A percentile compares a stretch with the other conserved stretches of the same genome.
Evolutionary conservation across 2,329 filamentous ascomycete genomes (phyloP).

Genomic region (Neocucurbitaria cava): DNA sequence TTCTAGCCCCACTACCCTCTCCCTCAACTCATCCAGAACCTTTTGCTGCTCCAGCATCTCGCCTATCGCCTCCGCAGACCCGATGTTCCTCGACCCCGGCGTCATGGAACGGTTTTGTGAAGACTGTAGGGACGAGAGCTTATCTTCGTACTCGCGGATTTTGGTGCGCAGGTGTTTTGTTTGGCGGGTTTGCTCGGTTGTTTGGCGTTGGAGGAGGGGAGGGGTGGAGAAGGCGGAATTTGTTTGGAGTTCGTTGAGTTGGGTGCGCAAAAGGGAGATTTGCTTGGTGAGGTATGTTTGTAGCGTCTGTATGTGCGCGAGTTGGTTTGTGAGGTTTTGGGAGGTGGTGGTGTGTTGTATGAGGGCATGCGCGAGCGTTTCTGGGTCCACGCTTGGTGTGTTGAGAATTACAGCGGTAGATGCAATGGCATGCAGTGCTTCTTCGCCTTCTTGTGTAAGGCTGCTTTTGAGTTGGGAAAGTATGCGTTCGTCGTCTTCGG

Average conservation of each 20-base stretch:
- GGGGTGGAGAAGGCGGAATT: conserved; percentile 54
- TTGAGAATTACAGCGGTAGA: conserved; percentile 47
- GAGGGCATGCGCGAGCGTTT: conserved; percentile 44
- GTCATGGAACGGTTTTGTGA: conserved; percentile 29
- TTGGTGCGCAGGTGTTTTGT: conserved; percentile 72
- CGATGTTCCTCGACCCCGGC: conserved; percentile 40
- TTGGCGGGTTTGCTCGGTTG: conserved; percentile 75
- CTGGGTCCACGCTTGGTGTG: conserved; percentile 33
- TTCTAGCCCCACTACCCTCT: conserved; percentile 66
- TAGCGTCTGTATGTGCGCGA: conserved; percentile 41
- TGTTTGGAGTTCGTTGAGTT: conserved; percentile 38
- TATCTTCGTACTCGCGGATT: conserved; percentile 67
- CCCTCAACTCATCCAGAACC: conserved; percentile 66
- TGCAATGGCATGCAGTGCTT: conserved; percentile 46
- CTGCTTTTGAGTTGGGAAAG: conserved; percentile 28
- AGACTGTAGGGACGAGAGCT: conserved; percentile 47
- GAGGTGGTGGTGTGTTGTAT: conserved; percentile 40
- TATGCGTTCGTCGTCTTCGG: conserved; percentile 33
- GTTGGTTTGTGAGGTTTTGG: conserved; percentile 41
- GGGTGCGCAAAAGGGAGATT: conserved; percentile 36
- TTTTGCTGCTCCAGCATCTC: conserved; percentile 67
- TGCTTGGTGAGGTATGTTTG: conserved; percentile 44
- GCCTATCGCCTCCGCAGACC: conserved; percentile 60
- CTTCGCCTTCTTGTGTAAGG: conserved; percentile 38
- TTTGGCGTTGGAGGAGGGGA: conserved; percentile 68